Evolutionary conservation across 2,329 filamentous ascomycete species (phyloP).

Genomic region (Monilinia fructicola): DNA sequence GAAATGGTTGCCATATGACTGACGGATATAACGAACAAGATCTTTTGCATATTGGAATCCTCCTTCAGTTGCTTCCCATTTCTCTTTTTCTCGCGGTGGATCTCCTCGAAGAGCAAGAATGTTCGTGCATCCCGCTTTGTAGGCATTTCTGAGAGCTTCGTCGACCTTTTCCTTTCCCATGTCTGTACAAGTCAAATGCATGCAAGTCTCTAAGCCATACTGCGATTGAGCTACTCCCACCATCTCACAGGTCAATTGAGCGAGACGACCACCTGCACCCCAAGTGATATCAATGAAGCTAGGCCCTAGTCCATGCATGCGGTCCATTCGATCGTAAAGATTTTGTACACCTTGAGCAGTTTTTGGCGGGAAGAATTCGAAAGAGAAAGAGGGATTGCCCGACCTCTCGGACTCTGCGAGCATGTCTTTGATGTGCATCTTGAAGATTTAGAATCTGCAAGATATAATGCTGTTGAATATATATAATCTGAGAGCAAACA

Average conservation of each 20-base stretch:
- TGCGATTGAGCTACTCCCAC: slow-evolving; percentile 92
- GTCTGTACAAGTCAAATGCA: slow-evolving; percentile 98
- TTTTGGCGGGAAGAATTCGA: slow-evolving; percentile 99
- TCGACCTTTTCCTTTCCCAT: slow-evolving; percentile 94
- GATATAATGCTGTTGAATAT: not conserved
- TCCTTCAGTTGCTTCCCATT: slow-evolving; percentile 84
- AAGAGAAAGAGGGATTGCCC: slow-evolving; percentile 87
- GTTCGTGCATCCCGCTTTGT: slow-evolving; percentile 95
- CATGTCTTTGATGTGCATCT: slow-evolving; percentile 95
- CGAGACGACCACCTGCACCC: slow-evolving; percentile 90
- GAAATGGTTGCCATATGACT: slow-evolving; percentile 83
- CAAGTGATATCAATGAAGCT: slow-evolving; percentile 98
- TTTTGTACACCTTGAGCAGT: slow-evolving; percentile 98
- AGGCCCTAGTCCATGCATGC: slow-evolving; percentile 92
- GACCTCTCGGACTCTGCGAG: slow-evolving; percentile 76
- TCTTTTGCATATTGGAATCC: slow-evolving; percentile 92
- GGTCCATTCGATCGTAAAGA: slow-evolving; percentile 98
- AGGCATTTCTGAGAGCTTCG: slow-evolving; percentile 80
- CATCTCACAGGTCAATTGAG: slow-evolving; percentile 95
- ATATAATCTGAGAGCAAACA: slow-evolving; percentile 22
- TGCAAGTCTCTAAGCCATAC: slow-evolving; percentile 95
- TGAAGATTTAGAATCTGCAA: slow-evolving; percentile 41
- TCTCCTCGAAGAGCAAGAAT: slow-evolving; percentile 93
- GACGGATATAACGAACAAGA: slow-evolving; percentile 73
- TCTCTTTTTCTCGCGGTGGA: slow-evolving; percentile 88